Evolutionary conservation across 495 filamentous ascomycete species (phyloP).

Genomic region (Pseudevernia furfuracea): DNA sequence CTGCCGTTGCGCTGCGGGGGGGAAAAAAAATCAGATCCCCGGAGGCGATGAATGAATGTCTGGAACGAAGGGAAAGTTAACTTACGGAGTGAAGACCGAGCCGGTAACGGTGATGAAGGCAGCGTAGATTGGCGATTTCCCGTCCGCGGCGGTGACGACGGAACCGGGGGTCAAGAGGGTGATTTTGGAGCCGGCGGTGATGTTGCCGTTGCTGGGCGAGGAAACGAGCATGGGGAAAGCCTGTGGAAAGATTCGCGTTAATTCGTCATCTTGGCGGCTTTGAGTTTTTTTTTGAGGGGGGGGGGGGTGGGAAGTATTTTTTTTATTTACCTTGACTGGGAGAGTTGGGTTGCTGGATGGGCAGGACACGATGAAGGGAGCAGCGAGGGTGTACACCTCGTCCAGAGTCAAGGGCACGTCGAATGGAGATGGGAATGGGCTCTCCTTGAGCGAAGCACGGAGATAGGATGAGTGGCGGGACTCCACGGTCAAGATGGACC

Average conservation of each 20-base stretch:
- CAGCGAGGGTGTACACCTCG: slow-evolving; percentile 54
- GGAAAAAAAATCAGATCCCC: not conserved
- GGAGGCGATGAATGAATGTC: not conserved
- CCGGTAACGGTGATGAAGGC: slow-evolving; percentile 38
- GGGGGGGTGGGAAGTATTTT: too few species aligned
- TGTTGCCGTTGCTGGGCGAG: slow-evolving; percentile 22
- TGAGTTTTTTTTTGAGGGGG: too few species aligned
- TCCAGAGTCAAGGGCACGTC: slow-evolving; percentile 50
- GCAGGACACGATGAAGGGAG: slow-evolving; percentile 51
- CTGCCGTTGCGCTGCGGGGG: slow-evolving; percentile 19
- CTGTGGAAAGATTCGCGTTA: not conserved
- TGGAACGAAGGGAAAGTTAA: not conserved
- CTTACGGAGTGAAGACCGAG: slow-evolving; percentile 30
- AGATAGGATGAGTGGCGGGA: slow-evolving; percentile 54
- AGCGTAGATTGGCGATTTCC: slow-evolving; percentile 25
- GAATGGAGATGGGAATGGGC: slow-evolving; percentile 49
- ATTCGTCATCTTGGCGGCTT: not conserved
- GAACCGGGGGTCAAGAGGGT: slow-evolving; percentile 25
- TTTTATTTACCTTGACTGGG: slow-evolving; percentile 40
- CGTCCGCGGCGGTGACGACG: slow-evolving; percentile 24
- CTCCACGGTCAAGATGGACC: slow-evolving; percentile 55
- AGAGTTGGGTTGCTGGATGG: slow-evolving; percentile 46
- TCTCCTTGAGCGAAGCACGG: slow-evolving; percentile 41
- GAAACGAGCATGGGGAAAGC: slow-evolving; percentile 44
- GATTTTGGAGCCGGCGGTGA: slow-evolving; percentile 24